These are phyloP conservation scores for Backusella parvicylindrica DNA, from an alignment of 192 early-diverging fungal species.

Conservation along the genomic window DNA sequence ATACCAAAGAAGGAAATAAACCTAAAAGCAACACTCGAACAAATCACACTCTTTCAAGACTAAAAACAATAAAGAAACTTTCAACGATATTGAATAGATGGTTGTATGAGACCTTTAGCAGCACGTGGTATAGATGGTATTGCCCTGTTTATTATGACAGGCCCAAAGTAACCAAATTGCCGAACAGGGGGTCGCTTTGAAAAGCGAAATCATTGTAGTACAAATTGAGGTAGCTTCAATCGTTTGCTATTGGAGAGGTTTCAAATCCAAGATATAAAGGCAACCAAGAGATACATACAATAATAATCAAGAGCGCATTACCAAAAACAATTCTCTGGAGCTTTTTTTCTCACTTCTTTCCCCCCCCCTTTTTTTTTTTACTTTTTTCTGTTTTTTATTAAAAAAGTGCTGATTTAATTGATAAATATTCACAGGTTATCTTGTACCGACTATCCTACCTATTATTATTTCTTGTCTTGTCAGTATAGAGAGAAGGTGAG, in stretches of 20 bases:
- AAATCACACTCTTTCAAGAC: background rate
- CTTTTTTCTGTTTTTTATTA: background rate
- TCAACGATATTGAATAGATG: background rate
- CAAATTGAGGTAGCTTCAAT: background rate
- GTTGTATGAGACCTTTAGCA: background rate
- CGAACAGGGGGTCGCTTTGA: background rate
- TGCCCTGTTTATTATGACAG: background rate
- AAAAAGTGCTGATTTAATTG: background rate
- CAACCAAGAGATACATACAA: background rate
- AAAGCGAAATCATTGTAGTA: background rate
- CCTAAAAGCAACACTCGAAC: background rate
- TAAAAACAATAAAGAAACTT: background rate
- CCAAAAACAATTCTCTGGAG: background rate
- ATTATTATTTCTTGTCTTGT: background rate
- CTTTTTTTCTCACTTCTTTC: background rate
- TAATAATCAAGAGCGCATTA: slow-evolving; percentile 3
- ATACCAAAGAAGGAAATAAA: background rate
- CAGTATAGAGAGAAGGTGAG: background rate
- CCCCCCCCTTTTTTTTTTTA: background rate
- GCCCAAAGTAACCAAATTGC: background rate
- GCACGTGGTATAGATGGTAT: background rate
- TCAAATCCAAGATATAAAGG: slow-evolving; percentile 11
- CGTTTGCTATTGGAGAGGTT: slow-evolving; percentile 8
- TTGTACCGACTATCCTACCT: background rate
- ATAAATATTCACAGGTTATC: background rate